Evolutionary conservation across 2,329 filamentous ascomycete species (phyloP).

Genomic region (Fusarium metavorans): DNA sequence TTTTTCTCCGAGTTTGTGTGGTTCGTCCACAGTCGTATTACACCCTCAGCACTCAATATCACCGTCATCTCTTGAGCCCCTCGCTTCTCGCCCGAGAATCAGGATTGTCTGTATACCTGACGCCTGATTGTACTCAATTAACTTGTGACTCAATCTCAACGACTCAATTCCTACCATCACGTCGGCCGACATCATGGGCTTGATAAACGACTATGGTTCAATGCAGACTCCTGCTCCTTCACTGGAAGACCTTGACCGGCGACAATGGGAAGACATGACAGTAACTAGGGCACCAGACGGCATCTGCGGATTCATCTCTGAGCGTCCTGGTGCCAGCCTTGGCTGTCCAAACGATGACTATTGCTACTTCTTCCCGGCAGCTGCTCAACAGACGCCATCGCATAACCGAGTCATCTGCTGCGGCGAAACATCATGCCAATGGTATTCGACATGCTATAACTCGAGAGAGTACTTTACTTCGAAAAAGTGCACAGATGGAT

Average conservation of each 20-base stretch:
- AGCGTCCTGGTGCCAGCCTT: slow-evolving; percentile 10
- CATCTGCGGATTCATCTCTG: slow-evolving; percentile 26
- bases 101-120: not conserved
- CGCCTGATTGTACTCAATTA: not conserved
- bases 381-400: not conserved
- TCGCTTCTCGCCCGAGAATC: not conserved
- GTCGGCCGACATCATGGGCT: not conserved
- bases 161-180: not conserved
- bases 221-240: slow-evolving; percentile 17
- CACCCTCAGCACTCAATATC: not conserved
- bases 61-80: not conserved
- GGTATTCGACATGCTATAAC: slow-evolving; percentile 16
- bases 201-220: slow-evolving; percentile 1
- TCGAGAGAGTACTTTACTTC: slow-evolving; percentile 21
- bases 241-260: slow-evolving; percentile 3
- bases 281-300: slow-evolving; percentile 10
- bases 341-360: not conserved
- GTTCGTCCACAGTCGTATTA: not conserved
- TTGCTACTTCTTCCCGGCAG: slow-evolving; percentile 15
- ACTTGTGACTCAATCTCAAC: not conserved
- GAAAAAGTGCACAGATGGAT: slow-evolving; percentile 20
- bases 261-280: not conserved
- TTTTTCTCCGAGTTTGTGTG: not conserved
- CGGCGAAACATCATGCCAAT: slow-evolving; percentile 10
- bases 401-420: slow-evolving; percentile 12